Evolutionary conservation across 2,329 filamentous ascomycete genomes (phyloP).

Genomic region (Cercospora brassicicola): DNA sequence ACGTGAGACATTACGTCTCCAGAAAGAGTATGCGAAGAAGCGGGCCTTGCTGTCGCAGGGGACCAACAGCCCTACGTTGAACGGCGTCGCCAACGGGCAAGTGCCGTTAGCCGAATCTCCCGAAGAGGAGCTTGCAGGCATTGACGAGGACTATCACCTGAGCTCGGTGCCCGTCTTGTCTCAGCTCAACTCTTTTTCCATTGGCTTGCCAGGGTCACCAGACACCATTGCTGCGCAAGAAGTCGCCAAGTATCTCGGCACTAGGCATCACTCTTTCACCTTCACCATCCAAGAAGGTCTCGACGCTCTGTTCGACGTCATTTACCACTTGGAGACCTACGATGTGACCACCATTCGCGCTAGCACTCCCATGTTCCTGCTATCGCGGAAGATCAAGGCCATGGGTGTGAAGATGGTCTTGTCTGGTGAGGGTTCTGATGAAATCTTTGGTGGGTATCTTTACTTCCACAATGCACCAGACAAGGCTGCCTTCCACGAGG

Average conservation of each 20-base stretch:
- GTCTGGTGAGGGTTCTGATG: conserved; percentile 92
- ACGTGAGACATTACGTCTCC: conserved; percentile 38
- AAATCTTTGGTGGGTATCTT: conserved; percentile 97
- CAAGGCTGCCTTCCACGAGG: conserved; percentile 90
- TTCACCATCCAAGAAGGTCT: conserved; percentile 97
- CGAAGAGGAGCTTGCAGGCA: conserved; percentile 78
- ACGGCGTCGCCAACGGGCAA: conserved; percentile 46
- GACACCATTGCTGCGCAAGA: conserved; percentile 89
- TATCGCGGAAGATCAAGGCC: conserved; percentile 98
- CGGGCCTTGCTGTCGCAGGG: conserved; percentile 43
- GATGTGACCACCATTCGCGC: conserved; percentile 98
- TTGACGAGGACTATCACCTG: conserved; percentile 87
- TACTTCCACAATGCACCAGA: conserved; percentile 96
- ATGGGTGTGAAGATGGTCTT: conserved; percentile 99
- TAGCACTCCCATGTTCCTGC: conserved; percentile 96
- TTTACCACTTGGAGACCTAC: conserved; percentile 96
- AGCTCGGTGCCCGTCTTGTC: conserved; percentile 88
- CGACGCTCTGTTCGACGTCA: conserved; percentile 94
- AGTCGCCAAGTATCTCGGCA: conserved; percentile 94
- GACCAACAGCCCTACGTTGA: conserved; percentile 32
- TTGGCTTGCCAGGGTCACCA: conserved; percentile 87
- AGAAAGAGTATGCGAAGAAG: conserved; percentile 46
- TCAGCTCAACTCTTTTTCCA: conserved; percentile 97
- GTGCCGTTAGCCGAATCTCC: conserved; percentile 49
- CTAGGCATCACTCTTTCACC: conserved; percentile 96